phyloP scores from a whole-genome alignment of 2,329 filamentous ascomycete genomes.

The Septoria linicola region DNA sequence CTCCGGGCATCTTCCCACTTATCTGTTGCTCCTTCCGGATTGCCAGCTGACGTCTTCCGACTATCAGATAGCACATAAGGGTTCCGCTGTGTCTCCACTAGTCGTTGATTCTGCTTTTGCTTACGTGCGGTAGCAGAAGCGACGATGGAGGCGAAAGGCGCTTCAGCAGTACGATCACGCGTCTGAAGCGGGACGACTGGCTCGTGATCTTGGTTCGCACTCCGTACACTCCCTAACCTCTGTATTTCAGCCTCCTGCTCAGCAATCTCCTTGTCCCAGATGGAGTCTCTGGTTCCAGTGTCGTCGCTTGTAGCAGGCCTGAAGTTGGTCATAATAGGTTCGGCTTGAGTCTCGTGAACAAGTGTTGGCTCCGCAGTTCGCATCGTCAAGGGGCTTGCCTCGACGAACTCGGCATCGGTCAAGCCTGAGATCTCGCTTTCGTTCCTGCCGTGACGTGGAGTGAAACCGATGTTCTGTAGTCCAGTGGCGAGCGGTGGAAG shows the following conservation, averaged over 20 bases:
- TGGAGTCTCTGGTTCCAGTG: not conserved
- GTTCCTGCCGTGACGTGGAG: not conserved
- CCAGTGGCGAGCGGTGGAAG: not conserved
- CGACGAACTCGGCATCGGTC: conserved; percentile 13
- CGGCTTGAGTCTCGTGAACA: too few relatives aligned
- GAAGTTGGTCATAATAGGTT: too few relatives aligned
- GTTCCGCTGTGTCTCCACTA: conserved; percentile 14
- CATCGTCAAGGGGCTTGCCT: conserved; percentile 16
- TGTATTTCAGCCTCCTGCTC: conserved; percentile 21
- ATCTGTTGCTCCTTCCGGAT: not conserved
- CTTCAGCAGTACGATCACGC: not conserved
- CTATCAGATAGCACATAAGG: conserved; percentile 16
- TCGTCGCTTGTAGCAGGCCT: not conserved
- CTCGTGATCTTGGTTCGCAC: not conserved
- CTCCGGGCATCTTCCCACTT: conserved; percentile 25
- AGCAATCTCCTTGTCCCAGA: conserved; percentile 10
- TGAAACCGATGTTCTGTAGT: not conserved
- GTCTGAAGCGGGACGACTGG: not conserved
- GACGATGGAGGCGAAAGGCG: conserved; percentile 8
- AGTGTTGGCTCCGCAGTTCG: conserved; percentile 14
- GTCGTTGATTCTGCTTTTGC: conserved; percentile 6
- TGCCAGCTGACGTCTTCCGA: not conserved
- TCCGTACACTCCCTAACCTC: conserved; percentile 12
- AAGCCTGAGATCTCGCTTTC: conserved; percentile 8
- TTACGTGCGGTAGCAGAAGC: conserved; percentile 11